Conservation (phyloP, 2,329 filamentous ascomycete genomes). For the Whalleya microplaca region DNA sequence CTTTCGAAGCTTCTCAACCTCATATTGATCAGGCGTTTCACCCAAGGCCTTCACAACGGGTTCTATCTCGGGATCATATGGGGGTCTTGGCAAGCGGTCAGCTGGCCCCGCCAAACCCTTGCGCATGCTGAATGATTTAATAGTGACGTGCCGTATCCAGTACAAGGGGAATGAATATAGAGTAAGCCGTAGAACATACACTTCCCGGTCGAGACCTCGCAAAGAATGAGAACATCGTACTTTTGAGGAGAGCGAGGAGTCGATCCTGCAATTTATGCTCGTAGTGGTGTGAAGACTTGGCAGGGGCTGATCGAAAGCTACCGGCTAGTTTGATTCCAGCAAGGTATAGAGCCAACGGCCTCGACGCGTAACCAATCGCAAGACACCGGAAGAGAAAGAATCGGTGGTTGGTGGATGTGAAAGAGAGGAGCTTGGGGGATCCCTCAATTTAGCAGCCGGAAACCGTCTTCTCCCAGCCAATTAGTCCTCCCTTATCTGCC, state of each 20-base stretch:
- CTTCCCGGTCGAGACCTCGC: constrained; percentile 7
- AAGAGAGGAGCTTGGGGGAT: constrained; percentile 15
- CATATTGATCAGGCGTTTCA: constrained; percentile 31
- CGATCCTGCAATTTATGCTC: constrained; percentile 24
- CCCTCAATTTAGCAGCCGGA: constrained; percentile 18
- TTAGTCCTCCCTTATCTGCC: constrained; percentile 17
- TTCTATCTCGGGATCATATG: constrained; percentile 35
- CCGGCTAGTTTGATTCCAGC: constrained; percentile 24
- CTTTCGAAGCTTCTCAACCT: constrained; percentile 35
- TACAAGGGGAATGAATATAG: constrained; percentile 4
- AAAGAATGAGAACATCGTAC: background rate
- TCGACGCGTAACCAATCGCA: constrained; percentile 19
- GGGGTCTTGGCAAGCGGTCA: constrained; percentile 35
- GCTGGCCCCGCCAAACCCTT: constrained; percentile 29
- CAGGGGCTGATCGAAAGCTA: constrained; percentile 28
- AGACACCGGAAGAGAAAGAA: constrained; percentile 15
- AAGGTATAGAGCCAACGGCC: constrained; percentile 24
- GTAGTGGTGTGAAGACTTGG: constrained; percentile 9
- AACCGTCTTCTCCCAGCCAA: constrained; percentile 19
- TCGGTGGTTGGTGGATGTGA: constrained; percentile 27
- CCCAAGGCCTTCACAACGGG: constrained; percentile 30
- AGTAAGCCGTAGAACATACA: constrained; percentile 5
- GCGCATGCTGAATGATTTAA: constrained; percentile 16
- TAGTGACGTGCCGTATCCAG: constrained; percentile 5
- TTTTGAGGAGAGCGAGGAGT: constrained; percentile 12